phyloP scores from a whole-genome alignment of 129 eudicot genomes.

The Flaveria robusta region DNA sequence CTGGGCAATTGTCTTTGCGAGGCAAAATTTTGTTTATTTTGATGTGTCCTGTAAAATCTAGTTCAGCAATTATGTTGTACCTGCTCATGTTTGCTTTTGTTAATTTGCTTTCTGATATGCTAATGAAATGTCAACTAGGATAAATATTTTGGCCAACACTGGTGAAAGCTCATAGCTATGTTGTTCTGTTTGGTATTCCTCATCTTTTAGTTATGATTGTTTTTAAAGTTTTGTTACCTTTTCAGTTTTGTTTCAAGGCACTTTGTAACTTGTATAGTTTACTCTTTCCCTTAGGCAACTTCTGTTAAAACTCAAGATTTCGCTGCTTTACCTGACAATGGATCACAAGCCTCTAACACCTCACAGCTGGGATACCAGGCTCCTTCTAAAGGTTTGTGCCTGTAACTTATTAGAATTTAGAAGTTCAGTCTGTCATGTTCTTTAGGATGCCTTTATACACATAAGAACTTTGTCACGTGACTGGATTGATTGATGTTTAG shows the following conservation, averaged over 20 bases:
- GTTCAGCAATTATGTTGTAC: not conserved
- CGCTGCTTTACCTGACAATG: slow-evolving; percentile 49
- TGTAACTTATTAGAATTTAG: slow-evolving; percentile 9
- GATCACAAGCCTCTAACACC: slow-evolving; percentile 64
- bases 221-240: not conserved
- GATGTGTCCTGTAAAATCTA: not conserved
- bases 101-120: not conserved
- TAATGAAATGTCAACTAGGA: not conserved
- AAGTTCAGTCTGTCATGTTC: slow-evolving; percentile 25
- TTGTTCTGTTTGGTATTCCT: not conserved
- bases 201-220: slow-evolving; percentile 5
- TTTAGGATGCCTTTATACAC: not conserved
- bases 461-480: not conserved
- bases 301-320: slow-evolving; percentile 50
- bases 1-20: not conserved
- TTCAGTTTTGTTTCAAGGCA: slow-evolving; percentile 12
- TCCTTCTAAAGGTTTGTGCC: slow-evolving; percentile 59
- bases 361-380: slow-evolving; percentile 57
- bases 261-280: slow-evolving; percentile 30
- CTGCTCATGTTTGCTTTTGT: slow-evolving; percentile 10
- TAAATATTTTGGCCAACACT: slow-evolving; percentile 4
- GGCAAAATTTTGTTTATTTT: not conserved
- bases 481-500: not conserved
- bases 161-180: not conserved
- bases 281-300: slow-evolving; percentile 48